These are phyloP conservation scores for Populus euphratica DNA, from an alignment of 345 rosid species.

Conservation along the genomic window DNA sequence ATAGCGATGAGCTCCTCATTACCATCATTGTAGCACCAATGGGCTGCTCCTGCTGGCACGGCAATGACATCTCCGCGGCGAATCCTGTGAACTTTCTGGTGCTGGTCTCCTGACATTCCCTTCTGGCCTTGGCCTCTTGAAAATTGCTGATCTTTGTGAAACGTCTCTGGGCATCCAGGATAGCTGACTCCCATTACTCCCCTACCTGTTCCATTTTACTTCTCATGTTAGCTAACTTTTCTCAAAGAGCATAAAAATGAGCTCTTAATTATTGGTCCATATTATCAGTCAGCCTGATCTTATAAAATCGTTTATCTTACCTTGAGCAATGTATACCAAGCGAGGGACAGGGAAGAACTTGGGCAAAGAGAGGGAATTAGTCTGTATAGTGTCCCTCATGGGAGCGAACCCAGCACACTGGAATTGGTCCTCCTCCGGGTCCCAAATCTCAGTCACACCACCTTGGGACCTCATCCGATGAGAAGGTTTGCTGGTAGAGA, in stretches of 20 bases:
- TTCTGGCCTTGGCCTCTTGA: not conserved
- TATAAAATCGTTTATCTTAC: not conserved
- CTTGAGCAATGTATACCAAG: constrained; percentile 26
- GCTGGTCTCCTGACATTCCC: constrained; percentile 21
- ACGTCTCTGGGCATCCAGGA: constrained; percentile 36
- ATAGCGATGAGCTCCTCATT: constrained; percentile 29
- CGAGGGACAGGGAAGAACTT: constrained; percentile 29
- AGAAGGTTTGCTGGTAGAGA: constrained; percentile 22
- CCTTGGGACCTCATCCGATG: constrained; percentile 24
- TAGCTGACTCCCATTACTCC: constrained; percentile 25
- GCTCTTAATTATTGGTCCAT: not conserved
- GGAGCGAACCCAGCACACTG: constrained; percentile 35
- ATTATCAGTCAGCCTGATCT: not conserved
- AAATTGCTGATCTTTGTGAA: constrained; percentile 15
- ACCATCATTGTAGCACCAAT: constrained; percentile 41
- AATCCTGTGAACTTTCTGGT: constrained; percentile 35
- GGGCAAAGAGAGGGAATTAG: constrained; percentile 31
- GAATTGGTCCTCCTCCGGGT: constrained; percentile 32
- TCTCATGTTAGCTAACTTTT: not conserved
- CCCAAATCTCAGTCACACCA: constrained; percentile 34
- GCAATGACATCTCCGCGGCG: constrained; percentile 35
- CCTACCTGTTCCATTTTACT: constrained; percentile 7
- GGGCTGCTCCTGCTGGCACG: constrained; percentile 26
- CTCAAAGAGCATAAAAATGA: not conserved
- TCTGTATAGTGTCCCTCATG: constrained; percentile 12